These are phyloP conservation scores for Salisapilia sapeloensis DNA, from an alignment of 352 stramenopile genomes.

Conservation along the genomic window DNA sequence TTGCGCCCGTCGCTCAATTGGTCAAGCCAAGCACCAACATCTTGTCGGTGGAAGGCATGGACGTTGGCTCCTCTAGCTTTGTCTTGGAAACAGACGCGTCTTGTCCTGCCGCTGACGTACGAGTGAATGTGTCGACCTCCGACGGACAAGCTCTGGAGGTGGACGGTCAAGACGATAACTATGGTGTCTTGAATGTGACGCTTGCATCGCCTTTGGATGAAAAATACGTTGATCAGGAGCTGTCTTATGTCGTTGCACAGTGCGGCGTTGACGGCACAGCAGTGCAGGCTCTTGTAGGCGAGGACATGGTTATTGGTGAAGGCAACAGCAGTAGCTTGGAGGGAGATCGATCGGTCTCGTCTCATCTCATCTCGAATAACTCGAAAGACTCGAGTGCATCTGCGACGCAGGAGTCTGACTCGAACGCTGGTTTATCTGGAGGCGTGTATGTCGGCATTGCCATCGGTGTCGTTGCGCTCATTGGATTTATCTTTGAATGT, in stretches of 20 bases:
- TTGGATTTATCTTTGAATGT: constrained; percentile 60
- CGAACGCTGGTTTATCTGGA: constrained; percentile 31
- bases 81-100: constrained; percentile 20
- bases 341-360: not conserved
- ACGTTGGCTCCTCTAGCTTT: constrained; percentile 14
- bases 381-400: not conserved
- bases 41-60: constrained; percentile 11
- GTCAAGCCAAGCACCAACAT: constrained; percentile 8
- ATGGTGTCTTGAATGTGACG: constrained; percentile 20
- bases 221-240: constrained; percentile 10
- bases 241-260: constrained; percentile 25
- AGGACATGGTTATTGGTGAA: constrained; percentile 2
- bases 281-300: constrained; percentile 7
- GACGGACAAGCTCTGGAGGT: constrained; percentile 2
- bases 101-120: constrained; percentile 11
- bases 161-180: constrained; percentile 16
- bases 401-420: constrained; percentile 33
- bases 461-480: constrained; percentile 38
- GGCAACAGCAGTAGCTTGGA: not conserved
- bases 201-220: constrained; percentile 14
- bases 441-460: constrained; percentile 53
- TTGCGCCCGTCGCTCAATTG: constrained; percentile 23
- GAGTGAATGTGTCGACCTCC: constrained; percentile 13
- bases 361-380: not conserved
- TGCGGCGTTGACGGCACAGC: constrained; percentile 13